Base-by-base conservation (phyloP, 2,329 filamentous ascomycete genomes). In the Mycogone perniciosa region DNA sequence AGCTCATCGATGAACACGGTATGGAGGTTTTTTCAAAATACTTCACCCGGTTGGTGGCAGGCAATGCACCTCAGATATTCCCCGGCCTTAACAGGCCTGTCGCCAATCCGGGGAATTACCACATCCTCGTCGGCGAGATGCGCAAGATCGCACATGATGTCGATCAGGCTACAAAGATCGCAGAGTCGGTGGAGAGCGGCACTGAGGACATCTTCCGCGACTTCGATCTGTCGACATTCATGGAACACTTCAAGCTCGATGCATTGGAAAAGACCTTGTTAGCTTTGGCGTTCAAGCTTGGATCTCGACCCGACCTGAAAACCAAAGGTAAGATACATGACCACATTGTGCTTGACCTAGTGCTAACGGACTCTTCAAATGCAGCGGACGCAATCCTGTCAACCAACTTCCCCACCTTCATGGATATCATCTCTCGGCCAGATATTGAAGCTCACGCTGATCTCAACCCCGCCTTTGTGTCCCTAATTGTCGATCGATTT, bases 11-110 rank as follows among this genome's bases (percentile, higher is more conserved):
- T 82, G 91, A 92, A 64, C 86, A 95, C 90, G 91, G 91, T 67
- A 99, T 99, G 92, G 95, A 99, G 79, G 90, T 96, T 67, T 96
- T 91, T 69, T 85, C 89, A 54, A 95, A 91, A 76, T 96, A 93
- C 71, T 95, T 99, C 72, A 85, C 89, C 70, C 89, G 92, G 71
- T 79, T 97, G 67, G 82, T 99, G 65, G 87, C 86, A 71, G 85
- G 86, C 72, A 96, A 96, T 82, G 89, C 91, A 62, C 76, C 85
- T 57, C 86, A 93, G 64, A 93, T 99, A 67, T 97, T 97, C 67
- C 85, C 89, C 46, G 84, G 86, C 56, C 76, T 85, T 49, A 88
- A 82, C 62, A 81, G 89, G 70, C 80, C 82, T 50, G 80, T 83
- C 57, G 80, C 89, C 57, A 88, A 86, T 69, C 77, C 86, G 48